Percentiles rank a stretch among this genome's conserved stretches.
Evolutionary conservation across 1,284 basidiomycete species (phyloP).

Genomic region (Clitocybe nebularis): DNA sequence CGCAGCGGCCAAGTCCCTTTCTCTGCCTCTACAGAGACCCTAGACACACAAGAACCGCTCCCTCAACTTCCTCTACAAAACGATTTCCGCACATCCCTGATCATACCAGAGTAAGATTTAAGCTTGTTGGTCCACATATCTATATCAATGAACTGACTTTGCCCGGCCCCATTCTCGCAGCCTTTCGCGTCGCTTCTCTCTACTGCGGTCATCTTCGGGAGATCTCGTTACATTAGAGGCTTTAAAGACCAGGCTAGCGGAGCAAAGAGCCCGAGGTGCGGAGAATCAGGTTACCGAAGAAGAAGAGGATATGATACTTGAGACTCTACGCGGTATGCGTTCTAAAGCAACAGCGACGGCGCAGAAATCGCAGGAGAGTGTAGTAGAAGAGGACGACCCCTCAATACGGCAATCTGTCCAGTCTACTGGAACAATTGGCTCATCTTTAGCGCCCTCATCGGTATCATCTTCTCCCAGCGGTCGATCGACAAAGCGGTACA

Average conservation of each 20-base stretch:
- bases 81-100: conserved; percentile 79
- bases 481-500: conserved; percentile 61
- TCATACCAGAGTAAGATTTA: conserved; percentile 73
- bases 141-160: conserved; percentile 10
- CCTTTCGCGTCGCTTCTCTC: conserved; percentile 73
- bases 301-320: conserved; percentile 79
- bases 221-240: conserved; percentile 61
- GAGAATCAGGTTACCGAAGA: conserved; percentile 69
- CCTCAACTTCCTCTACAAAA: conserved; percentile 60
- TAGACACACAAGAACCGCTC: conserved; percentile 31
- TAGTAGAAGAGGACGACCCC: conserved; percentile 33
- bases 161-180: conserved; percentile 41
- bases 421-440: conserved; percentile 34
- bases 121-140: conserved; percentile 19
- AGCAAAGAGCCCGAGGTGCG: conserved; percentile 67
- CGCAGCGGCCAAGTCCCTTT: conserved; percentile 36
- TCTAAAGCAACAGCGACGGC: conserved; percentile 32
- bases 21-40: conserved; percentile 25
- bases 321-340: conserved; percentile 59
- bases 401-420: conserved; percentile 39
- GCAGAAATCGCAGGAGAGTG: conserved; percentile 33
- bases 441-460: conserved; percentile 31
- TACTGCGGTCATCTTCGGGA: conserved; percentile 64
- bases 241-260: conserved; percentile 62
- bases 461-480: conserved; percentile 43